Evolutionary conservation across 371 early-diverging fungal genomes (phyloP).

Genomic region (Syncephalastrum sp.): DNA sequence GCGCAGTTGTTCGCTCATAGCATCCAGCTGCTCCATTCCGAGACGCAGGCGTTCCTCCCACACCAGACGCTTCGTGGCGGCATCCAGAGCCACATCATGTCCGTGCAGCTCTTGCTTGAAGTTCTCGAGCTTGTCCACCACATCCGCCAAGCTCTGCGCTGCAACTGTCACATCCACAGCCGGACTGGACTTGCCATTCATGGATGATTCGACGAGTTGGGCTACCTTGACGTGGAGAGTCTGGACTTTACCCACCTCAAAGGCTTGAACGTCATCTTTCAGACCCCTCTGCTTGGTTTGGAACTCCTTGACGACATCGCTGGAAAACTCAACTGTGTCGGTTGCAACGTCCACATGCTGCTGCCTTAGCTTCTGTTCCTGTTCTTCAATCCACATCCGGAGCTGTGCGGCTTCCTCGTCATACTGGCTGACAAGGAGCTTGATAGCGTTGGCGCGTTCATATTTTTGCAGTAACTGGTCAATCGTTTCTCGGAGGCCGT

Average conservation of each 20-base stretch:
- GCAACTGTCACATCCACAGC: conserved; percentile 29
- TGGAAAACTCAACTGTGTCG: conserved; percentile 20
- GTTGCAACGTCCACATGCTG: conserved; percentile 42
- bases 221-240: conserved; percentile 35
- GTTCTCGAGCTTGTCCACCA: conserved; percentile 29
- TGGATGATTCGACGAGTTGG: conserved; percentile 18
- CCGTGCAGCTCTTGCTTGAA: conserved; percentile 32
- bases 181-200: not conserved
- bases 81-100: conserved; percentile 36
- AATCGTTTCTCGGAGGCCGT: conserved; percentile 18
- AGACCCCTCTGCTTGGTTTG: conserved; percentile 21
- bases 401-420: conserved; percentile 29
- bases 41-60: conserved; percentile 32
- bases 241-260: conserved; percentile 30
- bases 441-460: conserved; percentile 21
- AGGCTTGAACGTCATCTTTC: conserved; percentile 17
- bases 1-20: conserved; percentile 33
- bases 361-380: conserved; percentile 18
- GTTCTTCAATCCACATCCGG: conserved; percentile 34
- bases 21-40: conserved; percentile 29
- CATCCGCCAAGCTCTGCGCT: conserved; percentile 32
- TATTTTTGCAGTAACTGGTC: conserved; percentile 23
- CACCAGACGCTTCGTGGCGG: conserved; percentile 22
- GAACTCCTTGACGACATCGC: conserved; percentile 15
- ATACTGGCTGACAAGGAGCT: conserved; percentile 26